Evolutionary conservation across 805 yeast genomes (phyloP).

Genomic region (Saturnispora hagleri): DNA sequence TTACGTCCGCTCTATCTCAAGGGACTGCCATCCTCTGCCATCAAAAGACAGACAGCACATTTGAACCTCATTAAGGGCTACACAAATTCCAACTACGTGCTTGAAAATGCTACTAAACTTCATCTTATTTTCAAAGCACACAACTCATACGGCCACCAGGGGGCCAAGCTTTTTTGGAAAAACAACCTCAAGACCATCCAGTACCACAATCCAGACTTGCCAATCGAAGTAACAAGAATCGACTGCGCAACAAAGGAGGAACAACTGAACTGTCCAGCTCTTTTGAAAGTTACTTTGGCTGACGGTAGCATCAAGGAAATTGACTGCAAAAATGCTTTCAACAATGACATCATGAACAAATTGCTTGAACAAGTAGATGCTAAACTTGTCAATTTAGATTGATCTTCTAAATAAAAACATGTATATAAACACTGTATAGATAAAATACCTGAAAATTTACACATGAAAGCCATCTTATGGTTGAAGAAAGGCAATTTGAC

Average conservation of each 20-base stretch:
- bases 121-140: constrained; percentile 43
- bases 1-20: constrained; percentile 23
- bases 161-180: constrained; percentile 70
- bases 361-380: constrained; percentile 47
- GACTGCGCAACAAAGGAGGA: constrained; percentile 34
- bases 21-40: constrained; percentile 32
- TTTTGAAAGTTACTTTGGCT: constrained; percentile 32
- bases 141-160: constrained; percentile 48
- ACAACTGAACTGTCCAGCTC: constrained; percentile 36
- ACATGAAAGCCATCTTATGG: not conserved
- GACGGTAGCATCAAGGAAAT: constrained; percentile 34
- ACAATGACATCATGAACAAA: constrained; percentile 46
- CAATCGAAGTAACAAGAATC: constrained; percentile 52
- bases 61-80: constrained; percentile 45
- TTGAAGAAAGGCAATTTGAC: not conserved
- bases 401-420: not conserved
- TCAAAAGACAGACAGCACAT: constrained; percentile 40
- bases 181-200: constrained; percentile 63
- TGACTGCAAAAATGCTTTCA: constrained; percentile 44
- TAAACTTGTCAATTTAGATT: constrained; percentile 26
- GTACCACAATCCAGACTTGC: constrained; percentile 71
- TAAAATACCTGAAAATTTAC: not conserved
- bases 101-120: constrained; percentile 30
- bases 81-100: constrained; percentile 31
- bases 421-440: not conserved